phyloP scores from a whole-genome alignment of 352 stramenopile species.

The Aphanomyces stellatus region DNA sequence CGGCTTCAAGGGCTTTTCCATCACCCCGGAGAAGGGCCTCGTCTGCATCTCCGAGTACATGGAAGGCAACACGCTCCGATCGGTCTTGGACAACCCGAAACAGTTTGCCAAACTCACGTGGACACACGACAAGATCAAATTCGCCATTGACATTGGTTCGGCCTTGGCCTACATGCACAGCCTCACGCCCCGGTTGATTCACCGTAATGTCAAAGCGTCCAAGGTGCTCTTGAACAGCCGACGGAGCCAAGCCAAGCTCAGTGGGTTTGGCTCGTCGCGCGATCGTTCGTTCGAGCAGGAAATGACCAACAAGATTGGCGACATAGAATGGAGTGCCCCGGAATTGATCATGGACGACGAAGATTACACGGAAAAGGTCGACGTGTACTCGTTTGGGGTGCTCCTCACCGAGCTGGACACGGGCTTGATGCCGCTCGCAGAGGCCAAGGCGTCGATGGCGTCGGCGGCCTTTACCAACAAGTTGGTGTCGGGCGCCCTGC shows the following conservation, averaged over 20 bases:
- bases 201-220: constrained; percentile 11
- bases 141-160: not conserved
- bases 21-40: not conserved
- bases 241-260: not conserved
- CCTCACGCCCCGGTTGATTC: constrained; percentile 7
- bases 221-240: not conserved
- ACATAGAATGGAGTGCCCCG: constrained; percentile 14
- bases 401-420: not conserved
- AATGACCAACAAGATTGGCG: constrained; percentile 12
- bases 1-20: constrained; percentile 1
- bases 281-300: constrained; percentile 2
- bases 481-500: not conserved
- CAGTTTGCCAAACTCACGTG: not conserved
- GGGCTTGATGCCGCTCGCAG: not conserved
- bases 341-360: not conserved
- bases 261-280: constrained; percentile 8
- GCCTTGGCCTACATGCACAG: constrained; percentile 13
- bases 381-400: constrained; percentile 17
- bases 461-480: not conserved
- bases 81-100: constrained; percentile 2
- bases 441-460: not conserved
- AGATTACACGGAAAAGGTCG: constrained; percentile 18
- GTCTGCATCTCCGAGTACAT: constrained; percentile 12
- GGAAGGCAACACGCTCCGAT: not conserved
- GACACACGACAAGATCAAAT: constrained; percentile 11